Evolutionary conservation across 2,329 filamentous ascomycete genomes (phyloP).

Genomic region (Dactylellina haptotyla): DNA sequence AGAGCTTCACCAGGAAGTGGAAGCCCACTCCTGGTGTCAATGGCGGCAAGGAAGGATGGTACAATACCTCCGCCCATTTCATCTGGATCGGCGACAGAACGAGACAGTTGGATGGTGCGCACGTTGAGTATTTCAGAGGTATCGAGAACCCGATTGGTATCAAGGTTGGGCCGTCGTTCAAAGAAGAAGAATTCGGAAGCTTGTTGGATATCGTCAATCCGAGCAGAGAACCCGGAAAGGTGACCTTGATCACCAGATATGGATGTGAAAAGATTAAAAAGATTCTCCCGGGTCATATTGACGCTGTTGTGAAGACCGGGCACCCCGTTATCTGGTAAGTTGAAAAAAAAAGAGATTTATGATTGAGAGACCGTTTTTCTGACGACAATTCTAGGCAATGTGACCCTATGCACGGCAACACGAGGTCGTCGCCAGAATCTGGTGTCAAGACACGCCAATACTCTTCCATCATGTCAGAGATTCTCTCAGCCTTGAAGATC

Average conservation of each 20-base stretch:
- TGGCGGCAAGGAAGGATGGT: constrained; percentile 67
- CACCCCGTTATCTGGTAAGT: constrained; percentile 63
- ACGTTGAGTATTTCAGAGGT: constrained; percentile 97
- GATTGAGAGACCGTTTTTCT: not conserved
- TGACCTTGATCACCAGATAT: constrained; percentile 96
- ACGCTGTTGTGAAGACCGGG: constrained; percentile 82
- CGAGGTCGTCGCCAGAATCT: constrained; percentile 70
- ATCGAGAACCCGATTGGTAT: constrained; percentile 96
- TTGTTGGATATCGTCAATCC: constrained; percentile 90
- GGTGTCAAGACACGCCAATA: constrained; percentile 95
- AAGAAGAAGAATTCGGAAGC: constrained; percentile 76
- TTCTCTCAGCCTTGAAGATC: constrained; percentile 82
- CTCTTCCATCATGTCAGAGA: constrained; percentile 85
- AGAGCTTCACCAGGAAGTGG: constrained; percentile 81
- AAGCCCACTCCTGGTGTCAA: constrained; percentile 67
- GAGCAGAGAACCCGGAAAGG: constrained; percentile 81
- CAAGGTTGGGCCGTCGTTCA: constrained; percentile 91
- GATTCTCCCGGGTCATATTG: constrained; percentile 85
- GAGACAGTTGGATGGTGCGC: constrained; percentile 87
- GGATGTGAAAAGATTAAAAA: constrained; percentile 79
- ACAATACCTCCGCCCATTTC: constrained; percentile 95
- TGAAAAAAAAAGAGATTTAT: not conserved
- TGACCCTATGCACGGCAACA: constrained; percentile 97
- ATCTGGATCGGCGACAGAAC: constrained; percentile 98
- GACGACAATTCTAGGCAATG: constrained; percentile 70